Conservation (phyloP, 371 early-diverging fungal genomes). For the Actinomucor elegans region DNA sequence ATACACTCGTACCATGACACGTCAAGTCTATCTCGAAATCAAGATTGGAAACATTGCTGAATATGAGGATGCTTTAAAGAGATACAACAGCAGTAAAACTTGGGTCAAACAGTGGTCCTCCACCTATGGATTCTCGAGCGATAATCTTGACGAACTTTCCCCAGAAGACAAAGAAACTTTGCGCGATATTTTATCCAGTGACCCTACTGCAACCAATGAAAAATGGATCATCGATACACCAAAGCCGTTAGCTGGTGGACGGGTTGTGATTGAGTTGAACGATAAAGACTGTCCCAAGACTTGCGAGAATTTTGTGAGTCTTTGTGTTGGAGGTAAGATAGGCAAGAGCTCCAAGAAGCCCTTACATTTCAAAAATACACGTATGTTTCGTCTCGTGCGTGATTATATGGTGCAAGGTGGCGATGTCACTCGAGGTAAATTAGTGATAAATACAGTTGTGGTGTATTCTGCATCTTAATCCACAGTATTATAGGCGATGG, state of each 20-base stretch:
- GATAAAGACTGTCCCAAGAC: constrained; percentile 62
- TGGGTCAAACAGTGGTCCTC: constrained; percentile 46
- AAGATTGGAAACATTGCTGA: constrained; percentile 45
- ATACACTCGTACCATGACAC: constrained; percentile 8
- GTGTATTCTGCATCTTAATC: not conserved
- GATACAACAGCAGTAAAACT: constrained; percentile 34
- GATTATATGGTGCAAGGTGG: constrained; percentile 83
- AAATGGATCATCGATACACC: constrained; percentile 39
- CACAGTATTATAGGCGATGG: constrained; percentile 75
- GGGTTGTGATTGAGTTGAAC: constrained; percentile 49
- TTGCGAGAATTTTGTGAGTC: constrained; percentile 55
- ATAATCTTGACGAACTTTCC: constrained; percentile 28
- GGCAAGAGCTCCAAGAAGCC: constrained; percentile 56
- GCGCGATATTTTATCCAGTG: constrained; percentile 42
- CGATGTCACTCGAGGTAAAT: constrained; percentile 66
- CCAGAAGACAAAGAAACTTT: constrained; percentile 41
- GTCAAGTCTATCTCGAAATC: constrained; percentile 45
- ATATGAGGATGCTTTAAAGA: constrained; percentile 24
- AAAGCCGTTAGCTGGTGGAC: constrained; percentile 45
- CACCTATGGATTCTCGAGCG: constrained; percentile 43
- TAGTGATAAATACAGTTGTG: not conserved
- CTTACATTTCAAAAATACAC: constrained; percentile 46
- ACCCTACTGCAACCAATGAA: constrained; percentile 34
- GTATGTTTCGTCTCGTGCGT: constrained; percentile 57
- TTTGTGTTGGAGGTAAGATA: constrained; percentile 55